Percentiles rank a stretch among this genome's conserved stretches.
phyloP scores from a whole-genome alignment of 805 yeast genomes.

The Ogataea corticis region DNA sequence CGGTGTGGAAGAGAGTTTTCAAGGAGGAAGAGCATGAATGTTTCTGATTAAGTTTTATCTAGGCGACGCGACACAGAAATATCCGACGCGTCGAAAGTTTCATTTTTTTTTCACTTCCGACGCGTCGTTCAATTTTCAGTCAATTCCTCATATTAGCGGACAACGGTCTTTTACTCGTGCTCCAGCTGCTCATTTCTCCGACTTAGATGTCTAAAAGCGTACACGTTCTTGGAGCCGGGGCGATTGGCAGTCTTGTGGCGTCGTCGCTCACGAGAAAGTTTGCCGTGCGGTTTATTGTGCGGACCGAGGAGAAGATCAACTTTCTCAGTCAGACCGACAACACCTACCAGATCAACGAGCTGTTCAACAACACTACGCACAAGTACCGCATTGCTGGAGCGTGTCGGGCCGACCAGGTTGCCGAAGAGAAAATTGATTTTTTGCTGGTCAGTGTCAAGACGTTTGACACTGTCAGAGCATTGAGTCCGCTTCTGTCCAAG shows the following conservation, averaged over 20 bases:
- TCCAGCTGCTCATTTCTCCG: too few species aligned
- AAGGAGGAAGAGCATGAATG: neutral
- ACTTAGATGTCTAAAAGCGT: conserved; percentile 13
- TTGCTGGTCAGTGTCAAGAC: conserved; percentile 80
- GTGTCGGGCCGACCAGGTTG: conserved; percentile 17
- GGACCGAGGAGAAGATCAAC: conserved; percentile 26
- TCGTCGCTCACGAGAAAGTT: conserved; percentile 23
- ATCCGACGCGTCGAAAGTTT: conserved; percentile 2
- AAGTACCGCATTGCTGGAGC: conserved; percentile 21
- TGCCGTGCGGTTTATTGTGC: conserved; percentile 28
- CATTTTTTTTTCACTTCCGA: neutral
- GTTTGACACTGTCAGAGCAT: conserved; percentile 65
- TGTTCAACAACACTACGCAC: conserved; percentile 21
- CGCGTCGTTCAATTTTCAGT: neutral
- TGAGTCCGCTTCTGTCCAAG: conserved; percentile 51
- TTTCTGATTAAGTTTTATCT: neutral
- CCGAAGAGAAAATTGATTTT: conserved; percentile 24
- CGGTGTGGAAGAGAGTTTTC: neutral
- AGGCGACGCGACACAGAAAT: too few species aligned
- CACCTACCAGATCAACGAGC: conserved; percentile 22
- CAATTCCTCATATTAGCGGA: too few species aligned
- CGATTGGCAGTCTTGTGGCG: conserved; percentile 35
- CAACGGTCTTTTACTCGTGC: too few species aligned
- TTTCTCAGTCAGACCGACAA: conserved; percentile 21
- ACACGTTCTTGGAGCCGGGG: conserved; percentile 37